Base-by-base conservation (phyloP, 805 yeast species). In the Hanseniaspora meyeri region DNA sequence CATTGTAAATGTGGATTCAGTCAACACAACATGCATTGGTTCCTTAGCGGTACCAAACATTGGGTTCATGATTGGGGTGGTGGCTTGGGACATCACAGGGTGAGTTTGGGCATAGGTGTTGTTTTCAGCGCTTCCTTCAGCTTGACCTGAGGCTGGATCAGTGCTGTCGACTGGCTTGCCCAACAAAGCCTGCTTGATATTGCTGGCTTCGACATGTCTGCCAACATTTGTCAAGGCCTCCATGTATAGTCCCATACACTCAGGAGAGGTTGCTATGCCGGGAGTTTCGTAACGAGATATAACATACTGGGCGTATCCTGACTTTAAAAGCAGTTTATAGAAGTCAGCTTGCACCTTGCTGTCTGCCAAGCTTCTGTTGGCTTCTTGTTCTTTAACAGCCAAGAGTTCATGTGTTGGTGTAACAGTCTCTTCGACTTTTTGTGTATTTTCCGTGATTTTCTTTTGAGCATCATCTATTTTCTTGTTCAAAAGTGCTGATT, bases 231-330 rank as follows among this genome's bases (percentile, higher is more conserved):
- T 80, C 62, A 93, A 73, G 1, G 97, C 97, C 60, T 85, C 87
- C 58, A 82, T 74, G 68, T 93, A 93, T 40, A 86, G 73, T 60
- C 77, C 77, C 54, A 88, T 81, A 72, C 97, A 86, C 60, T 85
- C 95, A 2, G 80, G 77, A 57, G 86, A 82, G 12, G 83, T 73
- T 10, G 95, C 93, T 55, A 93, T 87, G n/a, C 96, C 96, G 0
- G 93, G 85, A 9, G 95, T 85, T 68, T 95, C 97, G 67, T 79
- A 95, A 59, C 99, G 78, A 57, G 93, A 84, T n/a, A 91, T 88
- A 7, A 93, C 96, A 55, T 91, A 83, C 64, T 89, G 95, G n/a
- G 98, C 97, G 66, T 88, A 93, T 70, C 87, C 86, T 56, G 91
- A 78, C 58, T 79, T 79, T 60, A 93, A 69, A 49, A 93, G 73